Percentiles rank a stretch among this genome's conserved stretches.
These are phyloP conservation scores for Elaeagnus macrophylla DNA, from an alignment of 306 rosid genomes.

Conservation along the genomic window DNA sequence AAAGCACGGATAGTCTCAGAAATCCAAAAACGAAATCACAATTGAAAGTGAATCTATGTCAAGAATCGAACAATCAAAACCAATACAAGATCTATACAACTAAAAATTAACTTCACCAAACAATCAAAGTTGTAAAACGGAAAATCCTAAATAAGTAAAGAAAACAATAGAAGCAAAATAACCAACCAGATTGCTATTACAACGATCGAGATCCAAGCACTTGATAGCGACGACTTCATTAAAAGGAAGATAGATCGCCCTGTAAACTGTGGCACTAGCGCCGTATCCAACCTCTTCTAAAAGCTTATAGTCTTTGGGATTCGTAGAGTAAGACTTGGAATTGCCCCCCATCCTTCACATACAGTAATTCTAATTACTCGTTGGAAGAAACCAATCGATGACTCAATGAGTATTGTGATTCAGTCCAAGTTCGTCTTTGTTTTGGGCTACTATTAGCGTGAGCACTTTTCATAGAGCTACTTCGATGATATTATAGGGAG, in stretches of 20 bases:
- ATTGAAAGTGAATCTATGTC: slow-evolving; percentile 1
- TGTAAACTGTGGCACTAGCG: slow-evolving; percentile 84
- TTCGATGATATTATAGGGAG: slow-evolving; percentile 9
- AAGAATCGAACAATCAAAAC: slow-evolving; percentile 7
- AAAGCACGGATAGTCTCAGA: slow-evolving; percentile 4
- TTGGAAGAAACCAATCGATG: neutral
- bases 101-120: slow-evolving; percentile 1
- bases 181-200: slow-evolving; percentile 71
- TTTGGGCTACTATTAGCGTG: neutral
- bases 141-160: no score
- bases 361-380: neutral
- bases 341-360: slow-evolving; percentile 49
- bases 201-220: slow-evolving; percentile 98
- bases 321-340: slow-evolving; percentile 46
- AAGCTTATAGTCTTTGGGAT: slow-evolving; percentile 64
- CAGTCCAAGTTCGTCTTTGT: neutral
- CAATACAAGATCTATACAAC: slow-evolving; percentile 3
- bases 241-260: slow-evolving; percentile 72
- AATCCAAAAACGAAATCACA: neutral
- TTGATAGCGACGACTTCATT: slow-evolving; percentile 85
- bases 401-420: neutral
- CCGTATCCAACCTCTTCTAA: slow-evolving; percentile 96
- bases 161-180: neutral
- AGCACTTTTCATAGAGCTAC: slow-evolving; percentile 3
- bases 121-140: neutral